Evolutionary conservation across 345 rosid species (phyloP).

Genomic region (Corchorus olitorius): DNA sequence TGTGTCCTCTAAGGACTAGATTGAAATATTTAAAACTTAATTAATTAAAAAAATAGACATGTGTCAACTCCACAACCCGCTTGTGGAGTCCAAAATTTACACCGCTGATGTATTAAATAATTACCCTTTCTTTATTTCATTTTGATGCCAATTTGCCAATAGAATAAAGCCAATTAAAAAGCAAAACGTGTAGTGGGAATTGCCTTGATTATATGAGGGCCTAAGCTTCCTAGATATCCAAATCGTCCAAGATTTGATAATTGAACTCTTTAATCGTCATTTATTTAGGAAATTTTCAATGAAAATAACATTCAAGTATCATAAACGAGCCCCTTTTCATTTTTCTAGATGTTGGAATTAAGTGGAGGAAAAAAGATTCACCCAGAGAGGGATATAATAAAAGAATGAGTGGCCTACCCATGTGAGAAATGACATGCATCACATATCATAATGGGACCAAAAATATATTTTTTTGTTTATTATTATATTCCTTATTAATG

Average conservation of each 20-base stretch:
- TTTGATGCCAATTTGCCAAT: not conserved
- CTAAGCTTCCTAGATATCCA: constrained; percentile 8
- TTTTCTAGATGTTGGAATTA: constrained; percentile 1
- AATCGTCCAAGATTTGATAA: constrained; percentile 1
- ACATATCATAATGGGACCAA: not conserved
- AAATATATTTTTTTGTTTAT: not conserved
- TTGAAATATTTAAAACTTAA: no score
- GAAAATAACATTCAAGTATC: not conserved
- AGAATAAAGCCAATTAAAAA: not conserved
- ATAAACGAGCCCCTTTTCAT: not conserved
- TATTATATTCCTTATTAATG: not conserved
- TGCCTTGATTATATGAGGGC: constrained; percentile 7
- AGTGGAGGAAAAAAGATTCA: not conserved
- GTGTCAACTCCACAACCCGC: no score
- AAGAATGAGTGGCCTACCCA: constrained; percentile 6
- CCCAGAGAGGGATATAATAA: not conserved
- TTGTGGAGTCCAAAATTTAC: no score
- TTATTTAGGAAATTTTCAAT: not conserved
- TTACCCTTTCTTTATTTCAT: not conserved
- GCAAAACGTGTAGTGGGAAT: not conserved
- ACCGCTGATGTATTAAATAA: no score
- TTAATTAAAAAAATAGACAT: no score
- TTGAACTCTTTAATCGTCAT: constrained; percentile 7
- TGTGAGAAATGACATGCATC: constrained; percentile 1
- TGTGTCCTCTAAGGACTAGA: no score